Evolutionary conservation across 192 early-diverging fungal species (phyloP).

Genomic region (Polychytrium aggregatum): DNA sequence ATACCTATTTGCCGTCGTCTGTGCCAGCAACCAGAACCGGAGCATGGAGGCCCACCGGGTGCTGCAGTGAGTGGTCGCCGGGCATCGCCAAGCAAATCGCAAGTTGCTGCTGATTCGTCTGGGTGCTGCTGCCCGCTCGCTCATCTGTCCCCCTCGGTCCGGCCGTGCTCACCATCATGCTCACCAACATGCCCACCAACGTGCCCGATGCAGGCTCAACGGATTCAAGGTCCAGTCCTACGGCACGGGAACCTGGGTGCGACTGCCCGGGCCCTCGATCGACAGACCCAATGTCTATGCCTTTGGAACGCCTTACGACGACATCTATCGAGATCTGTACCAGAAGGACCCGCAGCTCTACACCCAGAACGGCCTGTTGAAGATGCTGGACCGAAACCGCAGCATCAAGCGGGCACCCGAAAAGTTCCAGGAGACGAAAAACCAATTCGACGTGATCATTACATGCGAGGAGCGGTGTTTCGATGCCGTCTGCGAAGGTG

Average conservation of each 20-base stretch:
- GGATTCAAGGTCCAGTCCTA: conserved; percentile 79
- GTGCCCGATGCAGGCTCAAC: conserved; percentile 20
- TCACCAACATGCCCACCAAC: not conserved
- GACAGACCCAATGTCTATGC: conserved; percentile 83
- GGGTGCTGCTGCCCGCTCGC: not conserved
- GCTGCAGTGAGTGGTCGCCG: conserved; percentile 34
- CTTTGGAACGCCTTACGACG: conserved; percentile 87
- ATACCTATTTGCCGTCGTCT: conserved; percentile 91
- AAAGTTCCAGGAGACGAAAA: conserved; percentile 63
- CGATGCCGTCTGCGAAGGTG: conserved; percentile 86
- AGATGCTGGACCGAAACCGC: conserved; percentile 92
- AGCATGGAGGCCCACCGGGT: conserved; percentile 93
- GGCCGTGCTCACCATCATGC: not conserved
- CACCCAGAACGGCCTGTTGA: conserved; percentile 73
- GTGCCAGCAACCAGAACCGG: conserved; percentile 94
- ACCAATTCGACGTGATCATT: conserved; percentile 81
- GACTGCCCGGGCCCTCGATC: conserved; percentile 76
- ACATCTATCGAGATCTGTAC: conserved; percentile 74
- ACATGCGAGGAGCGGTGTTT: conserved; percentile 95
- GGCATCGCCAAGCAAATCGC: not conserved
- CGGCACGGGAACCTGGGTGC: conserved; percentile 83
- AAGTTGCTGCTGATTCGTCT: not conserved
- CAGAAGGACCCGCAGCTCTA: conserved; percentile 63
- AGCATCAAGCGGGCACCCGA: conserved; percentile 84
- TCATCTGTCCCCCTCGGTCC: not conserved